Conservation (phyloP, 2,329 filamentous ascomycete genomes). For the Westerdykella aurantiaca region DNA sequence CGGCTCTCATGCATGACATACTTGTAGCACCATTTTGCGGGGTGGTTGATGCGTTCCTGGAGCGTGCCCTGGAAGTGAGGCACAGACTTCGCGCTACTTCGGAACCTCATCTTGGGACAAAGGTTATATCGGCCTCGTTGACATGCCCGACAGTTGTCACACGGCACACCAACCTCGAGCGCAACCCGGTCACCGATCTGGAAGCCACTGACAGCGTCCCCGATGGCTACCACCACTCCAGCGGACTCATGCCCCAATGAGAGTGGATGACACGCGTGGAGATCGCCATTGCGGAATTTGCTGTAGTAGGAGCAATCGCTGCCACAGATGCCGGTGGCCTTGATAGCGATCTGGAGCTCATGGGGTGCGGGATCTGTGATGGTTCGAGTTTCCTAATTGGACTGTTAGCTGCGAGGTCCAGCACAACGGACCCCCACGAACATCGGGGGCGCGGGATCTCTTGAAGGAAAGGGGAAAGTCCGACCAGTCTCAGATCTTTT, state of each 20-base stretch:
- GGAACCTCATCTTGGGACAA: constrained; percentile 39
- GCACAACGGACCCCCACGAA: constrained; percentile 29
- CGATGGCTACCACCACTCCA: constrained; percentile 36
- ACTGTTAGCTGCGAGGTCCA: constrained; percentile 17
- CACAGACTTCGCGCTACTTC: constrained; percentile 40
- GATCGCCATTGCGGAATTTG: constrained; percentile 65
- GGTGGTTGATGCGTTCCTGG: constrained; percentile 41
- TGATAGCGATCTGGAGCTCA: constrained; percentile 61
- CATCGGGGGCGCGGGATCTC: constrained; percentile 29
- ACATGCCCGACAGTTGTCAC: constrained; percentile 39
- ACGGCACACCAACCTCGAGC: constrained; percentile 39
- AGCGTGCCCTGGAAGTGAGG: constrained; percentile 42
- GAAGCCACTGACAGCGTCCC: constrained; percentile 34
- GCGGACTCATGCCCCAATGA: constrained; percentile 48
- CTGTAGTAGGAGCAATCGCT: constrained; percentile 68
- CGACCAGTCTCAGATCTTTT: constrained; percentile 40
- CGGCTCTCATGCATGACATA: constrained; percentile 34
- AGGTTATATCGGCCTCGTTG: constrained; percentile 40
- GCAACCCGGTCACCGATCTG: constrained; percentile 39
- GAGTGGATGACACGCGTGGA: constrained; percentile 60
- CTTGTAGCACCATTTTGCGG: constrained; percentile 42
- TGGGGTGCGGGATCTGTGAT: constrained; percentile 50
- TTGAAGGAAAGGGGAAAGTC: constrained; percentile 27
- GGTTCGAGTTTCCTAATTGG: constrained; percentile 49
- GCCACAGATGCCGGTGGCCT: constrained; percentile 63